phyloP scores from a whole-genome alignment of 768 basidiomycete genomes.

The Suillus ampliporus region DNA sequence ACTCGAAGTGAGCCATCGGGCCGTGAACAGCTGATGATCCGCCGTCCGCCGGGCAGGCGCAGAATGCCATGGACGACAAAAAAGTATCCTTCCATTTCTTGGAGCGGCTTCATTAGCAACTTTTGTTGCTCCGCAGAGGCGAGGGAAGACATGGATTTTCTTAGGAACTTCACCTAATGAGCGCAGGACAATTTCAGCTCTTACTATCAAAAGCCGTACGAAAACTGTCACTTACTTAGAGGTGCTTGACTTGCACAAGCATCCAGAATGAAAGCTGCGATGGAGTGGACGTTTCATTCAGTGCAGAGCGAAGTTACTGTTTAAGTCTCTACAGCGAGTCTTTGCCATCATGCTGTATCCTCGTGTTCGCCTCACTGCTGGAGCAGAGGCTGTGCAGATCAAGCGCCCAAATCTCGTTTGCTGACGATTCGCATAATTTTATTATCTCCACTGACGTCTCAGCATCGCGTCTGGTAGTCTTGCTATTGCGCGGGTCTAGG shows the following conservation, averaged over 20 bases:
- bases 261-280: not conserved
- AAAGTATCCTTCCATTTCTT: not conserved
- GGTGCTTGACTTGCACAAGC: not conserved
- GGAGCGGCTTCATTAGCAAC: not conserved
- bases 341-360: not conserved
- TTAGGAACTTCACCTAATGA: not conserved
- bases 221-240: not conserved
- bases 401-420: not conserved
- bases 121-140: not conserved
- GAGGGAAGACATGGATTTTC: not conserved
- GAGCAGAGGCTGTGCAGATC: not conserved
- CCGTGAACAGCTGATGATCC: not conserved
- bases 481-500: too few species aligned
- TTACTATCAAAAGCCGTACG: too few species aligned
- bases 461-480: too few species aligned
- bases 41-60: not conserved
- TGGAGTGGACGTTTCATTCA: not conserved
- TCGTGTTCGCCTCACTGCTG: not conserved
- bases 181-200: too few species aligned
- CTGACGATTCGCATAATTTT: too few species aligned
- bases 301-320: not conserved
- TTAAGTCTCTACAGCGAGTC: too few species aligned
- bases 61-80: not conserved
- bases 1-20: not conserved
- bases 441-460: too few species aligned